A percentile compares a stretch with the other conserved stretches of the same genome.
Evolutionary conservation across 2,329 filamentous ascomycete genomes (phyloP).

Genomic region (Cytospora chrysosperma): DNA sequence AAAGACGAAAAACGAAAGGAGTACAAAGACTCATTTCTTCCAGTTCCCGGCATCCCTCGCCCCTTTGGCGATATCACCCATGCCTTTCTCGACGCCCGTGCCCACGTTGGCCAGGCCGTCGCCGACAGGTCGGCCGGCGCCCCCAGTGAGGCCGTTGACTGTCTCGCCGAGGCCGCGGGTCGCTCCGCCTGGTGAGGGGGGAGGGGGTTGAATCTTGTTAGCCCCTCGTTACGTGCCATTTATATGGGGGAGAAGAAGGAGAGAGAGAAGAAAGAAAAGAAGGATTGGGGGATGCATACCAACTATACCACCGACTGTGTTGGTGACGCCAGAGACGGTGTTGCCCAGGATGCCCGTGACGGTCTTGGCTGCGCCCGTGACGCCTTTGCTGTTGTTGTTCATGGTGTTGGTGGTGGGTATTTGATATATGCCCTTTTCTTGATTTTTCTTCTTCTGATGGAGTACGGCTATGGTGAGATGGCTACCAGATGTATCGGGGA

Average conservation of each 20-base stretch:
- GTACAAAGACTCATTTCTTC: constrained; percentile 42
- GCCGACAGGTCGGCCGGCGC: constrained; percentile 53
- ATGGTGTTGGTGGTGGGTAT: constrained; percentile 16
- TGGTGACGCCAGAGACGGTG: constrained; percentile 33
- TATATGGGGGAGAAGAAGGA: not conserved
- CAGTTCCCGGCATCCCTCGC: constrained; percentile 59
- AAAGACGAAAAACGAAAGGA: too few species aligned
- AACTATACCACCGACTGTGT: constrained; percentile 35
- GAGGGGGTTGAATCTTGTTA: not conserved
- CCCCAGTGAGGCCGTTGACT: constrained; percentile 52
- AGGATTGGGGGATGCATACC: constrained; percentile 15
- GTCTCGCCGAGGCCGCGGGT: constrained; percentile 58
- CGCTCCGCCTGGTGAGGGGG: constrained; percentile 44
- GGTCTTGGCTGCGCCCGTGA: constrained; percentile 30
- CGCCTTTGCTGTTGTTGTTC: constrained; percentile 29
- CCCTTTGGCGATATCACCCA: constrained; percentile 49
- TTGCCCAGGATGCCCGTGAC: constrained; percentile 34
- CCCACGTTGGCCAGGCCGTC: constrained; percentile 54
- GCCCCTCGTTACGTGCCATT: not conserved
- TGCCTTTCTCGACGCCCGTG: constrained; percentile 52
- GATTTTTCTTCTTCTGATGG: not conserved
- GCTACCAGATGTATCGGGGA: not conserved
- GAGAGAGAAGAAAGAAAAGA: too few species aligned
- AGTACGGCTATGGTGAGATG: too few species aligned
- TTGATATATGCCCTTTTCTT: not conserved